These are phyloP conservation scores for Mortierella antarctica DNA, from an alignment of 192 early-diverging fungal genomes.

Conservation along the genomic window DNA sequence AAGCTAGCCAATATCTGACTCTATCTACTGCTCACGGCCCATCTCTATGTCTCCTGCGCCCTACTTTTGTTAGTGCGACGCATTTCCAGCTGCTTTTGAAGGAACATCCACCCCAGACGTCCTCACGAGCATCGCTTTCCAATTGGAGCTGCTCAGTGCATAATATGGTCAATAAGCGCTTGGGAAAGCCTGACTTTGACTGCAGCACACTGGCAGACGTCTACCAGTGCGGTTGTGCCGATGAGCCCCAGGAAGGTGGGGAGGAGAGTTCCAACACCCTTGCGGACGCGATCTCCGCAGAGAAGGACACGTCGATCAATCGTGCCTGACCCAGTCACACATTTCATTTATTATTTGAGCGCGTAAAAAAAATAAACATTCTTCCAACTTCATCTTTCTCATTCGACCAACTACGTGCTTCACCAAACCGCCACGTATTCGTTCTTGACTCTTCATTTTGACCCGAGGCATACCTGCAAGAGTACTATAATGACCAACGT, in stretches of 20 bases:
- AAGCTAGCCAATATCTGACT: too few species aligned
- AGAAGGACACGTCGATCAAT: not conserved
- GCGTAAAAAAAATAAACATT: too few species aligned
- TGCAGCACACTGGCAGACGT: conserved; percentile 79
- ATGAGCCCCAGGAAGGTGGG: conserved; percentile 21
- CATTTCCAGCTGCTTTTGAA: conserved; percentile 87
- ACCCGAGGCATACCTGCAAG: not conserved
- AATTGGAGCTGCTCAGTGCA: conserved; percentile 93
- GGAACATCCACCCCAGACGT: conserved; percentile 83
- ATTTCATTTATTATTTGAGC: too few species aligned
- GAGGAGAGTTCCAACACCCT: not conserved
- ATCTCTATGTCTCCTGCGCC: not conserved
- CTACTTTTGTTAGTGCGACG: conserved; percentile 66
- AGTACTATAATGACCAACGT: conserved; percentile 7
- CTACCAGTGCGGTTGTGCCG: conserved; percentile 90
- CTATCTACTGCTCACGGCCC: not conserved
- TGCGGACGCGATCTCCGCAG: too few species aligned
- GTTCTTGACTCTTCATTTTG: not conserved
- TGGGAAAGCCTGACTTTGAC: conserved; percentile 85
- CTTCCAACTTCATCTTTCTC: too few species aligned
- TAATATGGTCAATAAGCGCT: conserved; percentile 90
- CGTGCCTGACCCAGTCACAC: too few species aligned
- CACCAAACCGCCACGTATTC: not conserved
- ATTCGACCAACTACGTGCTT: too few species aligned
- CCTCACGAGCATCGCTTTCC: conserved; percentile 73